Base-by-base conservation (phyloP, 1,284 basidiomycete genomes). In the Tetrapyrgos nigripes region DNA sequence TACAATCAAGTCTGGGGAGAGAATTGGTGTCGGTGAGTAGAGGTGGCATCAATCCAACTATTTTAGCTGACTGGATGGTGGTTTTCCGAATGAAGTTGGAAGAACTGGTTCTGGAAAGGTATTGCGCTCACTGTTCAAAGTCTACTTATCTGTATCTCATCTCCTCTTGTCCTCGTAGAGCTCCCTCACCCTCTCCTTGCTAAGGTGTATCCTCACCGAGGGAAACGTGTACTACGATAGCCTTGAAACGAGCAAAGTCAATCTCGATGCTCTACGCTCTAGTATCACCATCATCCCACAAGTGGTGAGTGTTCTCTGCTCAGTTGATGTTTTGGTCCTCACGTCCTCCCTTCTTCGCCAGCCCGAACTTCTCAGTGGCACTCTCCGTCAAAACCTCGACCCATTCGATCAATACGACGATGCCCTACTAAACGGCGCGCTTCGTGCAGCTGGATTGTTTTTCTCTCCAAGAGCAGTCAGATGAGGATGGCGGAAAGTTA, bases 401-500 rank as follows among this genome's bases (percentile, higher is more conserved):
- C 92, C 92, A 0, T 94, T 93, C 68, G 83, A 81, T 6, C 81
- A 89, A 67, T 81, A 88, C 66, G 89, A 92, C 53, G 92, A 94
- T 68, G 83, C 83, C 0, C 76, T 73, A 3, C 72, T 88, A 50
- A 85, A 86, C 58, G 76, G 76, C 55, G 83, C 86, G 1, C 70
- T 89, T 1, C 79, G 81, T 14, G 74, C 84, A 21, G 79, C 85
- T 4, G 85, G 85, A 1, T 69, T 88, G 2, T 84, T 80, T n/a
- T 64, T 75, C 83, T 2, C 69, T 86, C 3, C 83, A 85, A 65
- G 75, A 62, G 33, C 14, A 40, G 17, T n/a, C n/a, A n/a, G 81
- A 85, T 64, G 72, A 70, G 35, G 82, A 84, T 31, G 80, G 84
- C 62, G 78, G 75, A n/a, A 75, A 73, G 29, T 78, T 87, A 51